Conservation (phyloP, 495 filamentous ascomycete genomes). For the Tuber aestivum region DNA sequence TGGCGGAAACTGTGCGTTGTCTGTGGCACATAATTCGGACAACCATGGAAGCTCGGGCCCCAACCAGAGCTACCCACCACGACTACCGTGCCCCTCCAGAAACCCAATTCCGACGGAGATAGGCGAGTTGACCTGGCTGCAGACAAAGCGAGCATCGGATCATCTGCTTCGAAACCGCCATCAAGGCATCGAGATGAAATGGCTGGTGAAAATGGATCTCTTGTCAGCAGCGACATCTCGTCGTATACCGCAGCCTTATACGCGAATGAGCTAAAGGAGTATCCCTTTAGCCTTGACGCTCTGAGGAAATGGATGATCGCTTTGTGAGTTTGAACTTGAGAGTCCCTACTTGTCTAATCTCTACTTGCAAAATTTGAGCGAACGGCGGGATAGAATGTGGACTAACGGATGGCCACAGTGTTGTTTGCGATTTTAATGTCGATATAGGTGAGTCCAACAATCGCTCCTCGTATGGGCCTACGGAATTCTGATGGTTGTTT, state of each 20-base stretch:
- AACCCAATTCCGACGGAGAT: slow-evolving; percentile 30
- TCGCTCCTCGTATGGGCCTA: slow-evolving; percentile 8
- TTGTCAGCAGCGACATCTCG: slow-evolving; percentile 36
- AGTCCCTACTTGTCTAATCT: slow-evolving; percentile 17
- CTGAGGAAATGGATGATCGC: slow-evolving; percentile 42
- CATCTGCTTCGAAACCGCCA: slow-evolving; percentile 23
- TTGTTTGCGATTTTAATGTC: slow-evolving; percentile 43
- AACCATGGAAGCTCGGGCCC: slow-evolving; percentile 32
- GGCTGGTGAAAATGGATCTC: slow-evolving; percentile 36
- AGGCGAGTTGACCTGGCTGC: not conserved
- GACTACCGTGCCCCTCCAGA: slow-evolving; percentile 33
- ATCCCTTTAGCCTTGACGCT: slow-evolving; percentile 38
- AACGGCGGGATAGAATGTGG: not conserved
- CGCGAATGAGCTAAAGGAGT: slow-evolving; percentile 39
- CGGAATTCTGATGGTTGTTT: not conserved
- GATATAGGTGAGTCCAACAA: slow-evolving; percentile 36
- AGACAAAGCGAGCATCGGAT: not conserved
- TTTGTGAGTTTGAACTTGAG: slow-evolving; percentile 34
- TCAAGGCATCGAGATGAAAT: slow-evolving; percentile 37
- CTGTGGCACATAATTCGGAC: slow-evolving; percentile 33
- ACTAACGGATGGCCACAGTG: slow-evolving; percentile 26
- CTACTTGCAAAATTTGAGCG: not conserved
- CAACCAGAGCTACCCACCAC: slow-evolving; percentile 36
- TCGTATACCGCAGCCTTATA: slow-evolving; percentile 36
- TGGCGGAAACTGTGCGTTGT: slow-evolving; percentile 38